Conservation (phyloP, 306 rosid genomes). For the Cucumis sativus region DNA sequence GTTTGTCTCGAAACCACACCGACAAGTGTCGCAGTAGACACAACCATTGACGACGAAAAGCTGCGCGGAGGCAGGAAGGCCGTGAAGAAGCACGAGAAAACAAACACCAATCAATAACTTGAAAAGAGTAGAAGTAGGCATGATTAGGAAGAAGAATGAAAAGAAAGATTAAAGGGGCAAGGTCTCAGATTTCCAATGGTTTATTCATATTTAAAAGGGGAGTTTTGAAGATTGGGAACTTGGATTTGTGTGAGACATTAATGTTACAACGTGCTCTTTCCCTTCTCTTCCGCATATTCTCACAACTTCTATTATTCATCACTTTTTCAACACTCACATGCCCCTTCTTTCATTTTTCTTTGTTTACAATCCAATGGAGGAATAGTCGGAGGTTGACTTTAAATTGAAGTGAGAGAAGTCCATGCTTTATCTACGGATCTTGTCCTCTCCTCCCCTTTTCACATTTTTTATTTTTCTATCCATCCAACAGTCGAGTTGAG, state of each 20-base stretch:
- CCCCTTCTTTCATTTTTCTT: no score
- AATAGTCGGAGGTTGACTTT: neutral
- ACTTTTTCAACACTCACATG: no score
- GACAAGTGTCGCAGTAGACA: slow-evolving; percentile 77
- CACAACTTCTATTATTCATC: neutral
- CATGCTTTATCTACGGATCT: neutral
- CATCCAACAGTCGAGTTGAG: neutral
- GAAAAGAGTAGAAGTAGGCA: neutral
- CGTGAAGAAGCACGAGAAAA: no score
- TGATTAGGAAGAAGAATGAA: neutral
- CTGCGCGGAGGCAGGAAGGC: neutral
- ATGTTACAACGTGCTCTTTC: neutral
- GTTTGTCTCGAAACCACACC: slow-evolving; percentile 62
- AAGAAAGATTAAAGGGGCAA: neutral
- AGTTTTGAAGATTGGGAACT: neutral
- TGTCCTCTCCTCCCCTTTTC: neutral
- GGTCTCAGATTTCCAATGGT: no score
- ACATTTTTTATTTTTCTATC: neutral
- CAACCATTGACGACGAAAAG: slow-evolving; percentile 27
- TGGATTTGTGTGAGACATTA: neutral
- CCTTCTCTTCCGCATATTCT: neutral
- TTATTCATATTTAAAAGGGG: neutral
- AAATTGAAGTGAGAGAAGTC: neutral
- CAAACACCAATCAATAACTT: neutral
- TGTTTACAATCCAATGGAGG: neutral